These are phyloP conservation scores for Aspergillus chevalieri DNA, from an alignment of 2,329 filamentous ascomycete species.

Conservation along the genomic window DNA sequence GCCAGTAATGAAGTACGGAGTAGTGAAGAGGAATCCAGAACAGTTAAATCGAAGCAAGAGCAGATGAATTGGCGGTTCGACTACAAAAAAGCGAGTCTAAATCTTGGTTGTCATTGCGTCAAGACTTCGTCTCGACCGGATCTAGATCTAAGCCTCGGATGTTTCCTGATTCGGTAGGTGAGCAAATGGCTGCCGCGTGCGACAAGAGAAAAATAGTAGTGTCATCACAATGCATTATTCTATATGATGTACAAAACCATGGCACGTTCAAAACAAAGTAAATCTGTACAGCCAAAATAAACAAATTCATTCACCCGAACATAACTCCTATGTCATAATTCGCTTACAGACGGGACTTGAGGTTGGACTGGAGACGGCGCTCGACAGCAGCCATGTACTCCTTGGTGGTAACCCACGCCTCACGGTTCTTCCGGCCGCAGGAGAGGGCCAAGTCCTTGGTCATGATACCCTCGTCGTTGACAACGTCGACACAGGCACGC, in stretches of 20 bases:
- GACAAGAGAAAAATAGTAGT: background rate
- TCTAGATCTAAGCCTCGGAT: background rate
- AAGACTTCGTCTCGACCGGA: background rate
- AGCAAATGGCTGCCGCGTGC: background rate
- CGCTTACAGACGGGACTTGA: slow-evolving; percentile 41
- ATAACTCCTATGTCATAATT: slow-evolving; percentile 1
- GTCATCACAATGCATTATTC: background rate
- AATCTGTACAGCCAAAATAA: too few relatives aligned
- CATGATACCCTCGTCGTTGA: slow-evolving; percentile 93
- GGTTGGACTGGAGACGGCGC: slow-evolving; percentile 71
- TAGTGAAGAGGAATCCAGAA: too few relatives aligned
- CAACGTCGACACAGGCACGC: slow-evolving; percentile 87
- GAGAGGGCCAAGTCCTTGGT: slow-evolving; percentile 98
- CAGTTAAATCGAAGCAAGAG: too few relatives aligned
- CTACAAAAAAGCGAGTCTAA: too few relatives aligned
- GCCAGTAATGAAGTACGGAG: too few relatives aligned
- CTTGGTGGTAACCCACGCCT: slow-evolving; percentile 82
- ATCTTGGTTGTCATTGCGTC: slow-evolving; percentile 10
- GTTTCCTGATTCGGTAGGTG: background rate
- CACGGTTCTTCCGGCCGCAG: slow-evolving; percentile 77
- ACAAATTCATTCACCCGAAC: slow-evolving; percentile 1
- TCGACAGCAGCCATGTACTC: slow-evolving; percentile 93
- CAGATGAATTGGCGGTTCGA: too few relatives aligned
- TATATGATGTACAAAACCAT: background rate
- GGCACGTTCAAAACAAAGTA: background rate